phyloP scores from a whole-genome alignment of 2,329 filamentous ascomycete species.

The Nemania bipapillata region DNA sequence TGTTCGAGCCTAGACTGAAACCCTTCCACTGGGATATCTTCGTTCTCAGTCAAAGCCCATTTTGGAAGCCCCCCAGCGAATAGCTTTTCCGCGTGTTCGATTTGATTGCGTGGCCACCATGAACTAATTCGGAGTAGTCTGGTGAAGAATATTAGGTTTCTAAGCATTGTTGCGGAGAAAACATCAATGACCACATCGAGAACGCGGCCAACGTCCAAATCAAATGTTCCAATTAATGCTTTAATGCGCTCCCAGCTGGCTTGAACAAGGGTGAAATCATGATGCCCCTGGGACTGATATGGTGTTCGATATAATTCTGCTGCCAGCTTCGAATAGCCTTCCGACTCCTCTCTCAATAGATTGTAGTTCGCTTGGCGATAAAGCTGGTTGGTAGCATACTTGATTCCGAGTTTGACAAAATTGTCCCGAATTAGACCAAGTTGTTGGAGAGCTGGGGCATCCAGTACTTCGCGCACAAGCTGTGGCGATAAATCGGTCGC shows the following conservation, averaged over 20 bases:
- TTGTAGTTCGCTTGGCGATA: slow-evolving; percentile 99
- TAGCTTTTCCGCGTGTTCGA: slow-evolving; percentile 54
- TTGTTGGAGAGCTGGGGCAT: slow-evolving; percentile 77
- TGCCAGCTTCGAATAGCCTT: slow-evolving; percentile 95
- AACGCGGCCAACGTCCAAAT: slow-evolving; percentile 93
- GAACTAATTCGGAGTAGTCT: slow-evolving; percentile 91
- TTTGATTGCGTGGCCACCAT: slow-evolving; percentile 87
- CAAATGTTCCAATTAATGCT: slow-evolving; percentile 94
- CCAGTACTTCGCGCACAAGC: slow-evolving; percentile 83
- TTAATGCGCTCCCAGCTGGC: slow-evolving; percentile 93
- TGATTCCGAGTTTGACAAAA: slow-evolving; percentile 83
- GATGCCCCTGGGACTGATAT: slow-evolving; percentile 73
- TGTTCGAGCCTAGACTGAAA: slow-evolving; percentile 70
- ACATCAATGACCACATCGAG: slow-evolving; percentile 95
- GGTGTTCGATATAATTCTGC: slow-evolving; percentile 91
- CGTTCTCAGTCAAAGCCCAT: slow-evolving; percentile 79
- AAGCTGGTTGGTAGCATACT: slow-evolving; percentile 89
- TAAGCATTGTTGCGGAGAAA: slow-evolving; percentile 91
- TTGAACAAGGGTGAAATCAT: slow-evolving; percentile 79
- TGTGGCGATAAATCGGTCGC: slow-evolving; percentile 76
- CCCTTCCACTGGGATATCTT: slow-evolving; percentile 68
- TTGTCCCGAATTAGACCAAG: slow-evolving; percentile 85
- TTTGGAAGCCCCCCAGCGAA: slow-evolving; percentile 76
- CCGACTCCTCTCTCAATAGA: slow-evolving; percentile 90
- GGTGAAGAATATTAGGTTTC: slow-evolving; percentile 92